Conservation (phyloP, 805 yeast genomes). For the Myxozyma neotropica region DNA sequence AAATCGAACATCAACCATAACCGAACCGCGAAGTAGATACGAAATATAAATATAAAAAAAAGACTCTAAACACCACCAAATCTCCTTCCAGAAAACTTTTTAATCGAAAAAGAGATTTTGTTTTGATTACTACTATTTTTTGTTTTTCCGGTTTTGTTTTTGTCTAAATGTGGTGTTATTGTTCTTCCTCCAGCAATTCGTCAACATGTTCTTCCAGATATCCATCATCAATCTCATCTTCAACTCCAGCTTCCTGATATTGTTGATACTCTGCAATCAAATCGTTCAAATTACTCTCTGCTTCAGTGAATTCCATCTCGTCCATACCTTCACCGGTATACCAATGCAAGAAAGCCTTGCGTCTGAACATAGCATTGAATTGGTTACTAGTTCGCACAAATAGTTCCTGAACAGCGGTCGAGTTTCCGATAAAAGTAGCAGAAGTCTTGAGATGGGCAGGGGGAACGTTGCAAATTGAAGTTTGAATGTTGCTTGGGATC, state of each 20-base stretch:
- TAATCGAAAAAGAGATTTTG: not conserved
- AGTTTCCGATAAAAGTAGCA: slow-evolving; percentile 91
- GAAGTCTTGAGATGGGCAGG: slow-evolving; percentile 84
- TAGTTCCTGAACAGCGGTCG: slow-evolving; percentile 88
- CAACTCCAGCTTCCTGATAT: slow-evolving; percentile 80
- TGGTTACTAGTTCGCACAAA: slow-evolving; percentile 88
- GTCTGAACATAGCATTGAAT: slow-evolving; percentile 88
- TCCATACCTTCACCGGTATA: slow-evolving; percentile 96
- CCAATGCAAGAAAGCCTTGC: slow-evolving; percentile 96
- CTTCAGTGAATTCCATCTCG: slow-evolving; percentile 90
- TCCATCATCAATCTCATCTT: slow-evolving; percentile 62
- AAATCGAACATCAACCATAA: not conserved
- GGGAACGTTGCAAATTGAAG: slow-evolving; percentile 89
- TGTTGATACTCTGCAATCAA: slow-evolving; percentile 88
- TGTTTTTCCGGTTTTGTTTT: not conserved
- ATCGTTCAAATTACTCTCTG: slow-evolving; percentile 88
- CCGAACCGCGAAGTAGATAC: not conserved
- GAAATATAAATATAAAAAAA: not conserved
- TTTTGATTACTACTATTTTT: not conserved
- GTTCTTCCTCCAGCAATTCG: slow-evolving; percentile 21
- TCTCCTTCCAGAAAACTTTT: not conserved
- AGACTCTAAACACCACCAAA: slow-evolving; percentile 1
- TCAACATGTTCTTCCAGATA: slow-evolving; percentile 66
- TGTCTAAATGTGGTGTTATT: not conserved
- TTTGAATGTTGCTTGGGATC: slow-evolving; percentile 95